Evolutionary conservation across 164 flowering plant genomes (phyloP), one percentile per base, ranked within the genome.

Genomic region (Piper longum): DNA sequence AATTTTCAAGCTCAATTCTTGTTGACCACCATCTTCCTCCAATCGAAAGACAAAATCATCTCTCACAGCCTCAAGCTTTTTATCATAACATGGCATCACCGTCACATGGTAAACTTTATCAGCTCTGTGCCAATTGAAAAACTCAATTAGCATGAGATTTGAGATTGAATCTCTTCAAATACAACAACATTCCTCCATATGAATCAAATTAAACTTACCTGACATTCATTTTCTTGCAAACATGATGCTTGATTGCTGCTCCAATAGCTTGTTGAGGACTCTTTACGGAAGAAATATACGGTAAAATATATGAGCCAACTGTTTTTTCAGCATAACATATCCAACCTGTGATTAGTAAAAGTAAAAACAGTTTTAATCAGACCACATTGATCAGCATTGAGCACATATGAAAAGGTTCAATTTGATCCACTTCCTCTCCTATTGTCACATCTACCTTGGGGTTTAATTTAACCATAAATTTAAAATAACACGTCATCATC

Each of bases 31-130:
- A 69, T 67, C 81, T 60, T 66, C 66, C 59, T 81, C 85, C 57
- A 74, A 62, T 57, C 82, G 68, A 71, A 88, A 85, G 43, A 77
- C 72, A 76, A 95, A 95, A 73, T 95, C 99, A 71, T 95, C 99
- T 71, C 97, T 79, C 3, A 86, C 75, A 79, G 99, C 99, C 73
- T 95, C 99, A 63, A 95, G 96, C 78, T 95, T 95, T 73, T 91
- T 95, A 76, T 95, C 99, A 83, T 95, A 95, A 75, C 99, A 95
- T 6, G 97, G 97, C 97, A 95, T 95, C 65, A 95, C 85, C 17
- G 88, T 84, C 18, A 89, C 99, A 76, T 95, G 99, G 79, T 91
- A 95, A 63, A 89, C 71, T 44, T 95, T 79, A 5, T 83, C 91
- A 43, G 91, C 86, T 81, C 97, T 95, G 77, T 65, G 57, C 19